A percentile compares a stretch with the other conserved stretches of the same genome.
phyloP scores from a whole-genome alignment of 305 asterid species.

The Salvia sclarea region DNA sequence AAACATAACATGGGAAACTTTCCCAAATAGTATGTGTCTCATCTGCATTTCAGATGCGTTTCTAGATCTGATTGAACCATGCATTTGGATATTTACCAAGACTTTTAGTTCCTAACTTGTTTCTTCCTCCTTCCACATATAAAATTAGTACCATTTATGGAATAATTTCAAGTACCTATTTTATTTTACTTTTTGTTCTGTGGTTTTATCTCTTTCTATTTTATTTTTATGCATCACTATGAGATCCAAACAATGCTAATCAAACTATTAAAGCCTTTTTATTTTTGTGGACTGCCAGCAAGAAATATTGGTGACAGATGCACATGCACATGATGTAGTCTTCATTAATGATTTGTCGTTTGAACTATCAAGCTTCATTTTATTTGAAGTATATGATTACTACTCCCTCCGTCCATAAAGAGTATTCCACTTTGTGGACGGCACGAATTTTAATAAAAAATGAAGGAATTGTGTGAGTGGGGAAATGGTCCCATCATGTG shows the following conservation, averaged over 20 bases:
- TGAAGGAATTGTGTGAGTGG: too few relatives aligned
- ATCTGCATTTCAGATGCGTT: neutral
- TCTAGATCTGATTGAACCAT: neutral
- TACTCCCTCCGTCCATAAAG: too few relatives aligned
- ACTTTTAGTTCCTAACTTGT: neutral
- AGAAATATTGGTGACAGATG: neutral
- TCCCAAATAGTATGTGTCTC: too few relatives aligned
- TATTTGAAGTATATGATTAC: neutral
- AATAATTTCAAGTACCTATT: neutral
- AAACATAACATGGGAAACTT: too few relatives aligned
- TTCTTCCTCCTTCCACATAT: neutral
- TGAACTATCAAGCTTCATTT: neutral
- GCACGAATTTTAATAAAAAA: too few relatives aligned
- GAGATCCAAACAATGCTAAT: neutral
- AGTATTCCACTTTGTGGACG: too few relatives aligned
- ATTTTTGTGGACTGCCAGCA: neutral
- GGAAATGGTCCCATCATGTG: too few relatives aligned
- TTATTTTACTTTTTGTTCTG: neutral
- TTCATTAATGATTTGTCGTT: neutral
- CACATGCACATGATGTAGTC: neutral
- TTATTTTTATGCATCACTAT: neutral
- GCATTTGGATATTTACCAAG: neutral
- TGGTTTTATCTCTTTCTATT: neutral
- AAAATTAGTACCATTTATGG: neutral
- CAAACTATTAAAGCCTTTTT: neutral